These are phyloP conservation scores for Phytophthora litchii DNA, from an alignment of 352 stramenopile species.

Conservation along the genomic window DNA sequence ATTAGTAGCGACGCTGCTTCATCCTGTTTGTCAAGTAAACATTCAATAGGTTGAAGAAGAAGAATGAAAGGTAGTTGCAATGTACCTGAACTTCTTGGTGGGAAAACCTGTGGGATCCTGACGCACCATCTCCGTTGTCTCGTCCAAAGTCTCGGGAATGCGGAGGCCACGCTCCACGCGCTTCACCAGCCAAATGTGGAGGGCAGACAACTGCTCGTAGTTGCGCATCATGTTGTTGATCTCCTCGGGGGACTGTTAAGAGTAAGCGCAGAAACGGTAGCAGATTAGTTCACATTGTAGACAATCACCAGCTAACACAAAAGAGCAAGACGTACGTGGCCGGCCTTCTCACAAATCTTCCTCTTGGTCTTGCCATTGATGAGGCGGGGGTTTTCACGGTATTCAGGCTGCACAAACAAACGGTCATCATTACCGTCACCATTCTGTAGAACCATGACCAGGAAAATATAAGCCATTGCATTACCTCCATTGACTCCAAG, in stretches of 20 bases:
- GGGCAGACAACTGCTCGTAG: conserved; percentile 79
- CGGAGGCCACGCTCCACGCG: conserved; percentile 76
- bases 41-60: conserved; percentile 9
- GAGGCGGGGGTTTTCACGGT: conserved; percentile 70
- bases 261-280: conserved; percentile 6
- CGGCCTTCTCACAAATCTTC: conserved; percentile 80
- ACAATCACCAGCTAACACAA: background rate
- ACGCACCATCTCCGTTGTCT: conserved; percentile 82
- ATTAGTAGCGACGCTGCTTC: conserved; percentile 76
- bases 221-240: conserved; percentile 89
- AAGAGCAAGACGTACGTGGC: conserved; percentile 55
- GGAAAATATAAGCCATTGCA: background rate
- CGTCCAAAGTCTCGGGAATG: conserved; percentile 76
- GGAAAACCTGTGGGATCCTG: conserved; percentile 87
- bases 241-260: conserved; percentile 66
- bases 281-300: background rate
- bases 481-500: conserved; percentile 76
- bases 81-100: conserved; percentile 80
- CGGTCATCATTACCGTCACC: background rate
- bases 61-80: background rate
- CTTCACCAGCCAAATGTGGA: conserved; percentile 83
- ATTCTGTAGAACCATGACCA: background rate
- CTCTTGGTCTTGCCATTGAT: conserved; percentile 89
- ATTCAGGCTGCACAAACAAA: conserved; percentile 48
- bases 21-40: conserved; percentile 34